These are phyloP conservation scores for Aotearoamyces nothofagi DNA, from an alignment of 2,329 filamentous ascomycete species.

Conservation along the genomic window DNA sequence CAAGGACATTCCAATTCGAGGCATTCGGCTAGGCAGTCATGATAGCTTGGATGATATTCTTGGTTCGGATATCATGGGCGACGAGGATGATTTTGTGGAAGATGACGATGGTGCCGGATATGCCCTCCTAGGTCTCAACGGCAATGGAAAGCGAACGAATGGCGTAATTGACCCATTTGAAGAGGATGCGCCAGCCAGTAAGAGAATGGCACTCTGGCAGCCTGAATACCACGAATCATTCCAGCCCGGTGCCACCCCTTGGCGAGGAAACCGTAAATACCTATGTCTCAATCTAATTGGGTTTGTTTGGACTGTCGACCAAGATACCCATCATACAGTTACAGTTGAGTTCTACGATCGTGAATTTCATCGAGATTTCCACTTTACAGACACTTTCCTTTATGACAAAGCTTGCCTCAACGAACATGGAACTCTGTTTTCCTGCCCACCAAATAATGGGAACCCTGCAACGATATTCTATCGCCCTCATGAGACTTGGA, in stretches of 20 bases:
- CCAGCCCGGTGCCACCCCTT: constrained; percentile 88
- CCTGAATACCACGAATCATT: constrained; percentile 71
- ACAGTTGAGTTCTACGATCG: constrained; percentile 97
- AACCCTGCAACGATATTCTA: constrained; percentile 78
- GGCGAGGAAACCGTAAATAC: constrained; percentile 88
- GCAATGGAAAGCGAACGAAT: constrained; percentile 50
- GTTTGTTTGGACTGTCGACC: constrained; percentile 93
- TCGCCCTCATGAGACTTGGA: constrained; percentile 94
- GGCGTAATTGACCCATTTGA: constrained; percentile 23
- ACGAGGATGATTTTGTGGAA: constrained; percentile 66
- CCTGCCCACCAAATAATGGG: constrained; percentile 54
- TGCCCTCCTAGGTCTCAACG: constrained; percentile 36
- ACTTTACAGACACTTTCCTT: constrained; percentile 90
- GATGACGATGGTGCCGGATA: constrained; percentile 96
- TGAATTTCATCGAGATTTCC: constrained; percentile 82
- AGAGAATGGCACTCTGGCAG: constrained; percentile 13
- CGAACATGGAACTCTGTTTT: constrained; percentile 73
- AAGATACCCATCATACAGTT: constrained; percentile 84
- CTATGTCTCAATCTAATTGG: constrained; percentile 86
- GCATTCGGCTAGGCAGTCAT: constrained; percentile 44
- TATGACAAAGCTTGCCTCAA: constrained; percentile 94
- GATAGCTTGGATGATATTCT: constrained; percentile 79
- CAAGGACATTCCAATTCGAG: constrained; percentile 30
- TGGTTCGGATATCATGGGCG: constrained; percentile 34
- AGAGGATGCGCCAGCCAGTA: constrained; percentile 22